Percentiles rank a stretch among this genome's conserved stretches.
phyloP scores from a whole-genome alignment of 176 grass and related monocot species.

The Carex cristatella region DNA sequence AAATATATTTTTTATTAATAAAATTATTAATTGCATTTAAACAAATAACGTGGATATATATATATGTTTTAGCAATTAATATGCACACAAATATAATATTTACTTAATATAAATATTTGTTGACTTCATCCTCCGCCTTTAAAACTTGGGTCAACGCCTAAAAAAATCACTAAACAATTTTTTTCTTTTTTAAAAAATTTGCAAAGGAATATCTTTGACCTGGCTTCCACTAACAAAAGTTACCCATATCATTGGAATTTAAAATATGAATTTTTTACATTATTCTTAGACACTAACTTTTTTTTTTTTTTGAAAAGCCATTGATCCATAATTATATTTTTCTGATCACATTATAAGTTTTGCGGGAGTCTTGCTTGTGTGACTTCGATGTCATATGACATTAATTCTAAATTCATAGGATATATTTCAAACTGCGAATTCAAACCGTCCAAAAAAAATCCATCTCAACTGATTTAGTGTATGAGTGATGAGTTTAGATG shows the following conservation, averaged over 20 bases:
- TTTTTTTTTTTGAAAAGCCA: not conserved
- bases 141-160: not conserved
- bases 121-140: not conserved
- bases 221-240: not conserved
- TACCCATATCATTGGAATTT: not conserved
- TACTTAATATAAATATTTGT: not conserved
- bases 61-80: too few relatives aligned
- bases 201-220: not conserved
- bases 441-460: too few relatives aligned
- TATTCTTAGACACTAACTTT: not conserved
- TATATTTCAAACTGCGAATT: too few relatives aligned
- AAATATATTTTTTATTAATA: too few relatives aligned
- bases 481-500: too few relatives aligned
- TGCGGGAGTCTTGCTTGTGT: too few relatives aligned
- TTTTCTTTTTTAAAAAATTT: not conserved
- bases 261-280: not conserved
- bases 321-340: not conserved
- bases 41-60: too few relatives aligned
- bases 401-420: too few relatives aligned
- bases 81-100: not conserved
- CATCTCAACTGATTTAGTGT: too few relatives aligned
- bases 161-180: not conserved
- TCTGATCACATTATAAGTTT: not conserved
- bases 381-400: too few relatives aligned
- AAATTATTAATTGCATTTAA: too few relatives aligned